Conservation (phyloP, 2,329 filamentous ascomycete species). For the Colletotrichum sp. region DNA sequence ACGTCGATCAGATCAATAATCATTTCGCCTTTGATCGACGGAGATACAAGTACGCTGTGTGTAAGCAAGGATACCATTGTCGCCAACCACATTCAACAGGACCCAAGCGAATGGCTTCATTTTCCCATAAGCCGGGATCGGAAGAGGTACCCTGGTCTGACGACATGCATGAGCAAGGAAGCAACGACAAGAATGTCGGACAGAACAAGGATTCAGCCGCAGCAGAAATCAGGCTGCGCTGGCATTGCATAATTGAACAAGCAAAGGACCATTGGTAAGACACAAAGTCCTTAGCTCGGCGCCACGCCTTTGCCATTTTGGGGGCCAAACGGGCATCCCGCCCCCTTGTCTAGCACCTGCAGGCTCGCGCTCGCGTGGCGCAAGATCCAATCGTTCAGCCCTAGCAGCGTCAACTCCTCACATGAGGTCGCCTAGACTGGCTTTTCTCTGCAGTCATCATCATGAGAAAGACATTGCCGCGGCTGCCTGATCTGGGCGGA, state of each 20-base stretch:
- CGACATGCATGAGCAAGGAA: neutral
- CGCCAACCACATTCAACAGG: accelerated
- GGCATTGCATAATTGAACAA: constrained; percentile 5
- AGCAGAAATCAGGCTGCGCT: constrained; percentile 1
- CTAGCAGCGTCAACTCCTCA: constrained; percentile 1
- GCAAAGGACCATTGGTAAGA: neutral
- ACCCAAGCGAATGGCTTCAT: neutral
- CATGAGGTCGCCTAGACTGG: neutral
- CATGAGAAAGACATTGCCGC: neutral
- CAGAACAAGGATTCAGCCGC: neutral
- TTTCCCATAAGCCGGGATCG: neutral
- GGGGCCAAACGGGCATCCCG: neutral
- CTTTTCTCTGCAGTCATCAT: neutral
- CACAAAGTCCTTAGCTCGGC: neutral
- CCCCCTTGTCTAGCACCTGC: neutral
- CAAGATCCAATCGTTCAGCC: constrained; percentile 1
- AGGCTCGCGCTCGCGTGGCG: constrained; percentile 5
- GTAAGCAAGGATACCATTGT: too few species aligned
- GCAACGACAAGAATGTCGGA: neutral
- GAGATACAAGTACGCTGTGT: neutral
- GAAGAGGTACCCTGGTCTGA: neutral
- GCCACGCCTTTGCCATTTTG: neutral
- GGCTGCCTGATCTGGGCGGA: neutral
- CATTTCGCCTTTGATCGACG: neutral
- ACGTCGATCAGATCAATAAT: neutral